Evolutionary conservation across 75 land plant species (phyloP).

Genomic region (Isoetes taiwanensis): DNA sequence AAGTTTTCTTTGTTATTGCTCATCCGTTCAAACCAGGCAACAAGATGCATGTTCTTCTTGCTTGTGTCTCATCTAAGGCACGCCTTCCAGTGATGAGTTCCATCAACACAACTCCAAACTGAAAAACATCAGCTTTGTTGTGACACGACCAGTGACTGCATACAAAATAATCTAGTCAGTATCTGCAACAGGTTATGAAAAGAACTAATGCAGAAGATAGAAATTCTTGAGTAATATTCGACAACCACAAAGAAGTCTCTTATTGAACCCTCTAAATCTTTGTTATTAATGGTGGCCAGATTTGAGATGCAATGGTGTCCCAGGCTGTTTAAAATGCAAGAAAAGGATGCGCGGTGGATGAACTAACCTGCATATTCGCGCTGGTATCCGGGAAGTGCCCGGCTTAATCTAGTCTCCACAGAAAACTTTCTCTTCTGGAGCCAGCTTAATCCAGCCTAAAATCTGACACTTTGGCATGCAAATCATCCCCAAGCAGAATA

Average conservation of each 20-base stretch:
- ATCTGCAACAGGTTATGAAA: too few species aligned
- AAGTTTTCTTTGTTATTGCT: slow-evolving; percentile 47
- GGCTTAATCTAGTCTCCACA: neutral
- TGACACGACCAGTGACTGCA: slow-evolving; percentile 65
- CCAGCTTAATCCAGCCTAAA: slow-evolving; percentile 6
- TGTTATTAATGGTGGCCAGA: too few species aligned
- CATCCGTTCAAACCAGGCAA: slow-evolving; percentile 57
- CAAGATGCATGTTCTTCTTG: slow-evolving; percentile 67
- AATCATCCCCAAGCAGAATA: neutral
- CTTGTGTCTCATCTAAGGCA: slow-evolving; percentile 55
- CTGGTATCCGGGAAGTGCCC: neutral
- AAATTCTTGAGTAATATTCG: neutral
- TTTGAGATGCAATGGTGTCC: too few species aligned
- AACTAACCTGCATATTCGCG: slow-evolving; percentile 1
- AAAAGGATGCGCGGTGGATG: neutral
- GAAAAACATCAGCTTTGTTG: slow-evolving; percentile 74
- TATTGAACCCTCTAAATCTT: too few species aligned
- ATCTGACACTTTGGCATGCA: neutral
- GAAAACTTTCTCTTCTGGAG: neutral
- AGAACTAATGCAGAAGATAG: neutral
- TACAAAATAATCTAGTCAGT: neutral
- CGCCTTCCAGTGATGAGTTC: slow-evolving; percentile 67
- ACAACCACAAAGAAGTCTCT: neutral
- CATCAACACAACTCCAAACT: slow-evolving; percentile 80
- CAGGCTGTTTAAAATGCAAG: too few species aligned